Evolutionary conservation across 202 grass and related monocot species (phyloP).

Genomic region (Zizania palustris): DNA sequence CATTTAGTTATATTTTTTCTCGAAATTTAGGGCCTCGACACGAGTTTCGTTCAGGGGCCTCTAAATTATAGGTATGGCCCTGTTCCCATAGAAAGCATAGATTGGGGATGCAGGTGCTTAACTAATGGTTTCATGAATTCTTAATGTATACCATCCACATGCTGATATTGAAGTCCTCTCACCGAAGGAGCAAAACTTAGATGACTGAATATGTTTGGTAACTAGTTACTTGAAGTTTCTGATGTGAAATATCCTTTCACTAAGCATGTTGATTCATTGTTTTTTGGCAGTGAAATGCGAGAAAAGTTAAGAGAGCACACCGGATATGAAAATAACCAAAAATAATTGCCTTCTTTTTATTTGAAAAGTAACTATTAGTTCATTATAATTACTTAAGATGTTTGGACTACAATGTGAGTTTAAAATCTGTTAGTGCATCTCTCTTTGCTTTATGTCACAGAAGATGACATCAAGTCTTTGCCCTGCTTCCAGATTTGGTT

Average conservation of each 20-base stretch:
- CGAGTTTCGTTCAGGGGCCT: too few species aligned
- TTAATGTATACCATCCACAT: conserved; percentile 53
- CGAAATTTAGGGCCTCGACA: too few species aligned
- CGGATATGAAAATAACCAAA: conserved; percentile 83
- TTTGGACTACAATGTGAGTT: neutral
- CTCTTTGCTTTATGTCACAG: conserved; percentile 68
- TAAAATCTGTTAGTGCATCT: conserved; percentile 24
- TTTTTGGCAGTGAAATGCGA: conserved; percentile 71
- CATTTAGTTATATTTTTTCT: too few species aligned
- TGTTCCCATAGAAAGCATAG: conserved; percentile 17
- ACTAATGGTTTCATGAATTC: conserved; percentile 20
- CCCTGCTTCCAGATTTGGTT: conserved; percentile 72
- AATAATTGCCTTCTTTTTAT: conserved; percentile 27
- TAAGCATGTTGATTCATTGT: conserved; percentile 29
- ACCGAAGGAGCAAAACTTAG: conserved; percentile 67
- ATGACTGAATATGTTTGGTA: conserved; percentile 70
- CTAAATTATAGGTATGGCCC: too few species aligned
- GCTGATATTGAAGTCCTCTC: conserved; percentile 70
- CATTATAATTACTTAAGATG: neutral
- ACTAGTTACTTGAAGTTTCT: conserved; percentile 11
- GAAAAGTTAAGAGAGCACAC: conserved; percentile 67
- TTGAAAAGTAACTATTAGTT: conserved; percentile 19
- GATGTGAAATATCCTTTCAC: conserved; percentile 35
- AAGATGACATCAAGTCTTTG: conserved; percentile 86
- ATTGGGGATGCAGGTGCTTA: conserved; percentile 23